Base-by-base conservation (phyloP, 495 filamentous ascomycete genomes). In the Talaromyces nanjingensis region DNA sequence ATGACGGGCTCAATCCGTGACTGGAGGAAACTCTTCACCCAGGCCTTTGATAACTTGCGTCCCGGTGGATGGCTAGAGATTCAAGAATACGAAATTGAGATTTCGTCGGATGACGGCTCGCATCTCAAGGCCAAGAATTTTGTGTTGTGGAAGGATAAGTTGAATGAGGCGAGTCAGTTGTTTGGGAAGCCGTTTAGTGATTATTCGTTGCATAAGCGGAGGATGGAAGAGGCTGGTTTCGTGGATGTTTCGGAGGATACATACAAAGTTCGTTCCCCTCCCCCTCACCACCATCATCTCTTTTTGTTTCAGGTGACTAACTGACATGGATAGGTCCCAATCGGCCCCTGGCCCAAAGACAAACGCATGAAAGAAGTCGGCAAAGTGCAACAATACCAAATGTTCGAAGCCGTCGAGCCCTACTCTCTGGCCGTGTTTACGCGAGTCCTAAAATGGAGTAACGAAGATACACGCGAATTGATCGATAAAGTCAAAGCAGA, bases 11-110 rank as follows among this genome's bases (percentile, higher is more conserved):
- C 76, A 55, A 83, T 92, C 59, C 74, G 75, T 16, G 79, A 91
- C 72, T 87, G 86, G 77, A 79, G 82, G 42, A 72, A 68, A 22
- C 70, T 90, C 3, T 74, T 88, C 56, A 59, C 64, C 16, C 78
- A 83, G 59, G 73, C 73, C 24, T 80, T 74, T 58, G 70, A 79
- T 9, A 78, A 83, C 59, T 71, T 87, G 2, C 76, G 78, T 25
- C 85, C 86, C 4, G 81, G 84, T 18, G 87, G 85, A 33, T 87
- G 78, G 64, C 72, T 85, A 63, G 88, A 90, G 71, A 76, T 87
- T 24, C 78, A 84, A 45, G 81, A 86, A 5, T 76, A 84, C 53
- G 78, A 86, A 62, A 71, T 78, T 4, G 72, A 73, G 57, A 72
- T 77, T 29, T 77, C 77, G 63, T 85, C 83, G 25, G 81, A 82